These are phyloP conservation scores for Nicotiana rustica DNA, from an alignment of 305 asterid genomes.

Conservation along the genomic window DNA sequence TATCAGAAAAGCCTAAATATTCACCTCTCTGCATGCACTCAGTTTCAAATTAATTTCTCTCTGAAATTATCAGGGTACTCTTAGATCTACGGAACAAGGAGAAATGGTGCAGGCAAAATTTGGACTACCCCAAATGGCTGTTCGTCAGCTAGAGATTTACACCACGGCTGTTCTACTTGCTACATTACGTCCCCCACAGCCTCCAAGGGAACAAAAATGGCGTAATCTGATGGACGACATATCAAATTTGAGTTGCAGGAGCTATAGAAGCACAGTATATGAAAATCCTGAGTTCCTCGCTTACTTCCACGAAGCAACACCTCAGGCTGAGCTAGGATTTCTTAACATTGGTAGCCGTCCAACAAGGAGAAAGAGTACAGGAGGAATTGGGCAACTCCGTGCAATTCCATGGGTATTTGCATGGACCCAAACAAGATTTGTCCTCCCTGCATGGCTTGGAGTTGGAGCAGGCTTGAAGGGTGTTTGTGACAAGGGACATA, in stretches of 20 bases:
- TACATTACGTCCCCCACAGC: slow-evolving; percentile 82
- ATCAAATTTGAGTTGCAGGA: slow-evolving; percentile 73
- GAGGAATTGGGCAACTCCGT: slow-evolving; percentile 80
- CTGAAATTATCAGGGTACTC: slow-evolving; percentile 73
- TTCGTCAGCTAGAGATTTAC: slow-evolving; percentile 92
- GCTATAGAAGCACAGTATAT: slow-evolving; percentile 79
- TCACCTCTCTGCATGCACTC: background rate
- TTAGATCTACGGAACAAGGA: slow-evolving; percentile 95
- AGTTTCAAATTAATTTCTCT: background rate
- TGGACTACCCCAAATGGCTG: slow-evolving; percentile 90
- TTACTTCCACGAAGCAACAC: slow-evolving; percentile 95
- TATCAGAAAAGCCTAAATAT: background rate
- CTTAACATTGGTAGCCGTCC: slow-evolving; percentile 99
- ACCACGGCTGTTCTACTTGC: slow-evolving; percentile 96
- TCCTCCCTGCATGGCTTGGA: slow-evolving; percentile 98
- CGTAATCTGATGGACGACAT: slow-evolving; percentile 92
- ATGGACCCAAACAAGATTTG: slow-evolving; percentile 96
- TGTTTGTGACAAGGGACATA: slow-evolving; percentile 75
- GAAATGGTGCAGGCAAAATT: slow-evolving; percentile 99
- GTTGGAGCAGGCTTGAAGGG: slow-evolving; percentile 91
- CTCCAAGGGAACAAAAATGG: slow-evolving; percentile 89
- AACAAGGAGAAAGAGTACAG: slow-evolving; percentile 71
- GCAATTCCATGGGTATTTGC: slow-evolving; percentile 98
- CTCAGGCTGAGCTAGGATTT: slow-evolving; percentile 91
- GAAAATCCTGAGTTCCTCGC: slow-evolving; percentile 87